Conservation (phyloP, 257 asterid species). For the Paulownia fortunei region DNA sequence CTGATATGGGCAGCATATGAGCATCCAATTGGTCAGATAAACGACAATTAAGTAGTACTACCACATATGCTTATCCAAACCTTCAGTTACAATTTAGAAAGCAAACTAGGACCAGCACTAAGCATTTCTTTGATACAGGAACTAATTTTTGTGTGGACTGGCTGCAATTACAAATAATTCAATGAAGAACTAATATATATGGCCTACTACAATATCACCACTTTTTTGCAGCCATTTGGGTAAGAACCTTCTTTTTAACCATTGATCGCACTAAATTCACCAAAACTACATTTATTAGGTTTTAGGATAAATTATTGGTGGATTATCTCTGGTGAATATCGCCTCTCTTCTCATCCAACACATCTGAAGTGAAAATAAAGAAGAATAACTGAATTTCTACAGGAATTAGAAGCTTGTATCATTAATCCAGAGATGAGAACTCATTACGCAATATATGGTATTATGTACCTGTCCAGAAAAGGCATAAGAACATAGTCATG, state of each 20-base stretch:
- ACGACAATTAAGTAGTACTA: background rate
- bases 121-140: conserved; percentile 6
- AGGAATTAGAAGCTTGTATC: conserved; percentile 14
- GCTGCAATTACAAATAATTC: background rate
- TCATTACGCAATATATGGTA: conserved; percentile 22
- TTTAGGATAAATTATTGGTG: conserved; percentile 1
- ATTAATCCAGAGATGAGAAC: conserved; percentile 25
- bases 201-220: background rate
- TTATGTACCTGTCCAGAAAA: conserved; percentile 85
- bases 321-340: background rate
- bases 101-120: conserved; percentile 1
- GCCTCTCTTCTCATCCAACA: conserved; percentile 14
- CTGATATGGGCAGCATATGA: conserved; percentile 17
- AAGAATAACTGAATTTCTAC: background rate
- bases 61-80: background rate
- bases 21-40: background rate
- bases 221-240: background rate
- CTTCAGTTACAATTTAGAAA: conserved; percentile 7
- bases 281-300: background rate
- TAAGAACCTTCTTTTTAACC: background rate
- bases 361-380: conserved; percentile 12
- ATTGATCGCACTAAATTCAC: background rate
- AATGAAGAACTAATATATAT: background rate
- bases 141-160: background rate
- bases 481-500: conserved; percentile 96